Evolutionary conservation across 805 yeast genomes (phyloP), one percentile per base, ranked within the genome.

Genomic region (Hanseniaspora vineae): DNA sequence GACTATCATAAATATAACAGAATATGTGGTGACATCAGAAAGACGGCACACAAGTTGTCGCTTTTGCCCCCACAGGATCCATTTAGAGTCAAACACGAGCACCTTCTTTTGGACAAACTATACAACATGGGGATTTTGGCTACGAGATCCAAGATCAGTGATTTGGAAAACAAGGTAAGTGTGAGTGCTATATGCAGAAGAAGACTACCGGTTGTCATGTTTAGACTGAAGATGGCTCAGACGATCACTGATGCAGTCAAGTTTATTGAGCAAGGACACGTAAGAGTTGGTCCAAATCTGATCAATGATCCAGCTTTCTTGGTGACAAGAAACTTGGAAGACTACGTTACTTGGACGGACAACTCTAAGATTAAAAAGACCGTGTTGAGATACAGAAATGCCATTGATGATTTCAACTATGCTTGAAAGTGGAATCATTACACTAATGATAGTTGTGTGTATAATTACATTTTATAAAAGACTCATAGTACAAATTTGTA

Each of bases 321-420:
- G 57, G 92, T 92, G 5, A 90, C 97, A 2, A 76, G 96, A 61
- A 86, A 79, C 57, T 74, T 92, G 84, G 99, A 92, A 62, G 99
- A 92, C 64, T 92, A 87, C 64, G 73, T 92, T 56, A 92, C 98
- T 3, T 92, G 99, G 99, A 92, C 85, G n/a, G 97, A 92, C 59
- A 76, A 81, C 40, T 82, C 95, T 55, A 94, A 92, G 81, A 89
- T 94, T 66, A 89, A 84, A 72, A 76, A 83, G 58, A 87, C 86
- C 55, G 78, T 90, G 50, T 78, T 89, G 67, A 84, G 84, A 67
- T 92, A 84, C 71, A 83, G 85, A 67, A 89, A 90, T 63, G 70
- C 72, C 58, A 69, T 77, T 51, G 83, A 78, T 60, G 82, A 78
- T 61, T 78, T 70, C 56, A 78, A 73, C 48, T 66, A 72, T 50